Evolutionary conservation across 148 eudicot species (phyloP).

Genomic region (Vaccinium corymbosum): DNA sequence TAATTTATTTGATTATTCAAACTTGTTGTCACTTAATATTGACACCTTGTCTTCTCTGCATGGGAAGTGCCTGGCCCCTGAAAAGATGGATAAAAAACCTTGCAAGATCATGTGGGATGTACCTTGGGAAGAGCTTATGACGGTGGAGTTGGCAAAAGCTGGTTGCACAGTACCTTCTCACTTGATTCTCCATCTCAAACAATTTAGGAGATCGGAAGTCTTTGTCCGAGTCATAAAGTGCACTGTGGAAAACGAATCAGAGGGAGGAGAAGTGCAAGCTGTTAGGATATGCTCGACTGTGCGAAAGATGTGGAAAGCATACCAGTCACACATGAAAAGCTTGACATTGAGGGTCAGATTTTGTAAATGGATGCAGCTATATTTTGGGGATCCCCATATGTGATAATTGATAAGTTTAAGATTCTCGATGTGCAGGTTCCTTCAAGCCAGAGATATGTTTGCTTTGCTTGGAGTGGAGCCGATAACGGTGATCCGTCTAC

Average conservation of each 20-base stretch:
- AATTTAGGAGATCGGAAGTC: constrained; percentile 61
- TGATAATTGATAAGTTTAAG: neutral
- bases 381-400: neutral
- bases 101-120: constrained; percentile 98
- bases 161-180: constrained; percentile 68
- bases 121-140: constrained; percentile 86
- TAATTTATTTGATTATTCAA: neutral
- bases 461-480: constrained; percentile 61
- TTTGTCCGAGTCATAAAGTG: constrained; percentile 88
- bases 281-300: constrained; percentile 71
- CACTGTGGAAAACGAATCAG: constrained; percentile 53
- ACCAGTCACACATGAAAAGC: constrained; percentile 52
- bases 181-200: constrained; percentile 81
- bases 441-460: constrained; percentile 77
- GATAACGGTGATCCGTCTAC: constrained; percentile 41
- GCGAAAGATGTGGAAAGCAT: constrained; percentile 81
- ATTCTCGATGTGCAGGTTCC: constrained; percentile 55
- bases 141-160: constrained; percentile 83
- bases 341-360: constrained; percentile 59
- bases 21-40: neutral
- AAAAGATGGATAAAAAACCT: constrained; percentile 77
- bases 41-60: constrained; percentile 17
- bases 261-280: constrained; percentile 61
- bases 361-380: constrained; percentile 7
- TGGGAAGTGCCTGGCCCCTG: constrained; percentile 57